Base-by-base conservation (phyloP, 2,329 filamentous ascomycete genomes). In the Pseudogymnoascus sp. region DNA sequence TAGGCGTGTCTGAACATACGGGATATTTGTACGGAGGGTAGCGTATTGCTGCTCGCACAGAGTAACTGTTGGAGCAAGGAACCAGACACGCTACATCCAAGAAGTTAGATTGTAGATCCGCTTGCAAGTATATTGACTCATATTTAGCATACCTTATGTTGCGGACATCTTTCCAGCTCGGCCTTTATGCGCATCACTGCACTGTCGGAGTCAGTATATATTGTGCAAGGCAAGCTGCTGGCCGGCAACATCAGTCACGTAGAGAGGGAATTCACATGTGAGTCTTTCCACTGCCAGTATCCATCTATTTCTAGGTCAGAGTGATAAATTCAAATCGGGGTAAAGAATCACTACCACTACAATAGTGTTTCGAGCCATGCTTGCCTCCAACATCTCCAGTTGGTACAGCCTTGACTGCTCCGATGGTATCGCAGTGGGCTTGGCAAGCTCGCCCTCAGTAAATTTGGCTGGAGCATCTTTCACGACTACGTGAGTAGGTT, bases 271-370 rank as follows among this genome's bases (percentile, higher is more conserved):
- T 80, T 74, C 79, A 90, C 87, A 91, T 82, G 65, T 88, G 85
- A 2, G 89, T 91, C 71, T 92, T 92, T 2, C 89, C 89, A 65
- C 83, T 90, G 1, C 89, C 89, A 0, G 89, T 92, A 64, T 89
- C 88, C 88, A 91, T 91, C 87, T 88, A 63, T 22, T 32, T 18
- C 37, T n/a, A 58, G 34, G n/a, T 47, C 14, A 60, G 57, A 20
- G 39, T 34, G n/a, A 25, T 60, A 18, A 43, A 14, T 50, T 39
- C 16, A 54, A 9, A 34, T 32, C 25, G 38, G 18, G 18, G 9
- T 18, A 11, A 34, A 54, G 28, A 18, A 32, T 8, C 28, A 65
- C 3, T 75, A 90, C 87, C 25, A 83, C 83, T 60, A 91, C 83
- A 65, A 92, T 90, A 32, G 87, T 82, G 70, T 91, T 92, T 54